phyloP scores from a whole-genome alignment of 495 filamentous ascomycete genomes.

The Aspergillus coremiiformis region DNA sequence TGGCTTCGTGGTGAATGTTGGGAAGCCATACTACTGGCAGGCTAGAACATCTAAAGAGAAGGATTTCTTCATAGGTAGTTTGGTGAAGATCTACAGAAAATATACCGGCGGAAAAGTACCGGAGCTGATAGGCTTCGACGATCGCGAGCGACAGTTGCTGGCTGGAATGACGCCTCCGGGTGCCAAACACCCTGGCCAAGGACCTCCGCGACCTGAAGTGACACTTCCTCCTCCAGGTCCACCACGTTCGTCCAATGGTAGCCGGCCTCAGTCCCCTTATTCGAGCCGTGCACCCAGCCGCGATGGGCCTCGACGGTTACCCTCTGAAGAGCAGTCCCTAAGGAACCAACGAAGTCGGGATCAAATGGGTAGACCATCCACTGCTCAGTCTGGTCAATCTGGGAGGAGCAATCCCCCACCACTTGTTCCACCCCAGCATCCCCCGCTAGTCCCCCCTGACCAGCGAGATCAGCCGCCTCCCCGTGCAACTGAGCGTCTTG shows the following conservation, averaged over 20 bases:
- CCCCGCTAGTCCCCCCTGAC: slow-evolving; percentile 12
- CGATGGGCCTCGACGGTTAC: slow-evolving; percentile 31
- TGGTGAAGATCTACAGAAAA: slow-evolving; percentile 92
- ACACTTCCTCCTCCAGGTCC: slow-evolving; percentile 25
- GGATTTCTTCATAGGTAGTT: slow-evolving; percentile 91
- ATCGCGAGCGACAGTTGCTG: slow-evolving; percentile 66
- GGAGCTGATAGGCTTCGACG: slow-evolving; percentile 71
- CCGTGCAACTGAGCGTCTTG: slow-evolving; percentile 21
- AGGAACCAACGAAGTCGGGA: slow-evolving; percentile 43
- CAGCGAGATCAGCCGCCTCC: slow-evolving; percentile 22
- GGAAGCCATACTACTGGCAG: slow-evolving; percentile 97
- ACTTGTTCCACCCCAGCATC: slow-evolving; percentile 18
- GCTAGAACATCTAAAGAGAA: slow-evolving; percentile 88
- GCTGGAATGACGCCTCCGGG: slow-evolving; percentile 38
- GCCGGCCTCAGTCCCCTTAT: slow-evolving; percentile 23
- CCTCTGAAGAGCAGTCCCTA: slow-evolving; percentile 35
- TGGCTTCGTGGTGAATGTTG: slow-evolving; percentile 82
- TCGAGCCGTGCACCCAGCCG: slow-evolving; percentile 29
- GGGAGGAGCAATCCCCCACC: slow-evolving; percentile 20
- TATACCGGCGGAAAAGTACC: slow-evolving; percentile 86
- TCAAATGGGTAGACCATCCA: slow-evolving; percentile 37
- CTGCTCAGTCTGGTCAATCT: slow-evolving; percentile 28
- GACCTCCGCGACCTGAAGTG: slow-evolving; percentile 29
- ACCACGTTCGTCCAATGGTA: slow-evolving; percentile 16
- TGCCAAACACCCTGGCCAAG: slow-evolving; percentile 26